Evolutionary conservation across 2,329 filamentous ascomycete genomes (phyloP).

Genomic region (Aspergillus sp.): DNA sequence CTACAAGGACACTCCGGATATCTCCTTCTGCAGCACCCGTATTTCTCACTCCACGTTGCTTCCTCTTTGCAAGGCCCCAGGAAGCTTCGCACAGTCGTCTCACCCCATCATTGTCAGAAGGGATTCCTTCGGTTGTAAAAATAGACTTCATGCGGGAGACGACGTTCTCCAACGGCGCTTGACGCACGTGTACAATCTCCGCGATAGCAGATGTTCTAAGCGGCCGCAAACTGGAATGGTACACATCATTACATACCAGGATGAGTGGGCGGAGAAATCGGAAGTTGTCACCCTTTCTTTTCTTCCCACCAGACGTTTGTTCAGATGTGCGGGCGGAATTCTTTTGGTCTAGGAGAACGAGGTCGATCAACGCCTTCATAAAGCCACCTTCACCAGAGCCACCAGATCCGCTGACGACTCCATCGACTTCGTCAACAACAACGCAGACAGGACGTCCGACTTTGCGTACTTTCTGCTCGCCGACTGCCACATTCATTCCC

Average conservation of each 20-base stretch:
- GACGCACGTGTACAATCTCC: constrained; percentile 88
- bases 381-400: constrained; percentile 86
- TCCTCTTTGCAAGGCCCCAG: constrained; percentile 63
- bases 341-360: constrained; percentile 82
- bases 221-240: constrained; percentile 82
- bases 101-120: constrained; percentile 84
- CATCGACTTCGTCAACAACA: constrained; percentile 94
- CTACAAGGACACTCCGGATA: constrained; percentile 64
- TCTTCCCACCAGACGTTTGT: constrained; percentile 25
- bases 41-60: constrained; percentile 49
- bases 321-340: constrained; percentile 55
- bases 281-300: constrained; percentile 81
- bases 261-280: constrained; percentile 83
- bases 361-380: constrained; percentile 88
- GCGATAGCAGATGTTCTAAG: constrained; percentile 81
- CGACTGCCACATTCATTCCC: constrained; percentile 52
- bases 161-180: constrained; percentile 82
- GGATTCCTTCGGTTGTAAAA: constrained; percentile 85
- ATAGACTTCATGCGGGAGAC: constrained; percentile 76
- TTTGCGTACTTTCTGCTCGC: constrained; percentile 59
- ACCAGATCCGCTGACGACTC: constrained; percentile 78
- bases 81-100: constrained; percentile 67
- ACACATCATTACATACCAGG: constrained; percentile 95
- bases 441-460: constrained; percentile 86
- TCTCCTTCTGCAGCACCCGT: constrained; percentile 53